phyloP scores from a whole-genome alignment of 2,329 filamentous ascomycete species.

The Zarea fungicola region DNA sequence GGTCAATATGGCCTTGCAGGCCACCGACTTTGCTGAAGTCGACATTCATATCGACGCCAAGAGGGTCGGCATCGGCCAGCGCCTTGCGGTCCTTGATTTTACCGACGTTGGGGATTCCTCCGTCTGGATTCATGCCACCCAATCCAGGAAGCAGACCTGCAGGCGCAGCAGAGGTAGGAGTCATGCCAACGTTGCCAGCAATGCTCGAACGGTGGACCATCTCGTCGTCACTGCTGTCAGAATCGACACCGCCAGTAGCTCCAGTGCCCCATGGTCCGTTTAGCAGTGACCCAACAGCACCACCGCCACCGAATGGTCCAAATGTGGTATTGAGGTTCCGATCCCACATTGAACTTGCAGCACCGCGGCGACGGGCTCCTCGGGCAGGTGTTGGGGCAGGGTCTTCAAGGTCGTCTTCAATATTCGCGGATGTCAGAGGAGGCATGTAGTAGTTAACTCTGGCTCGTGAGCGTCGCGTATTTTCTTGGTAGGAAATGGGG shows the following conservation, averaged over 20 bases:
- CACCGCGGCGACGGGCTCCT: conserved; percentile 59
- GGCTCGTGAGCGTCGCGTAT: conserved; percentile 46
- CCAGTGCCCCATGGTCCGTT: conserved; percentile 69
- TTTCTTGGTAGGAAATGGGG: conserved; percentile 55
- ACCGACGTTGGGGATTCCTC: conserved; percentile 68
- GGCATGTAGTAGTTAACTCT: conserved; percentile 83
- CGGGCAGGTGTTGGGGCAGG: conserved; percentile 64
- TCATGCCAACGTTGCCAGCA: conserved; percentile 58
- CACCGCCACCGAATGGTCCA: conserved; percentile 86
- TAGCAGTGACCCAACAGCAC: conserved; percentile 65
- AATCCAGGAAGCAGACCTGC: conserved; percentile 40
- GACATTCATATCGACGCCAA: conserved; percentile 87
- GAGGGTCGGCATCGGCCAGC: conserved; percentile 86
- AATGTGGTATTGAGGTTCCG: conserved; percentile 82
- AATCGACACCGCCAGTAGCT: conserved; percentile 75
- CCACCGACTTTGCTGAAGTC: conserved; percentile 94
- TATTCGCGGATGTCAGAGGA: conserved; percentile 54
- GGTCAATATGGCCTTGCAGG: conserved; percentile 87
- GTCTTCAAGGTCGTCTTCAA: conserved; percentile 69
- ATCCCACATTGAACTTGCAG: conserved; percentile 60
- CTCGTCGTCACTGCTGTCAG: conserved; percentile 96
- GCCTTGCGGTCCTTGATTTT: conserved; percentile 91
- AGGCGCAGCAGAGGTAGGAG: conserved; percentile 46
- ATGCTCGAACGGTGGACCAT: conserved; percentile 55
- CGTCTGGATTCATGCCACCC: conserved; percentile 37